Evolutionary conservation across 495 filamentous ascomycete species (phyloP).

Genomic region (Penicillium angulare): DNA sequence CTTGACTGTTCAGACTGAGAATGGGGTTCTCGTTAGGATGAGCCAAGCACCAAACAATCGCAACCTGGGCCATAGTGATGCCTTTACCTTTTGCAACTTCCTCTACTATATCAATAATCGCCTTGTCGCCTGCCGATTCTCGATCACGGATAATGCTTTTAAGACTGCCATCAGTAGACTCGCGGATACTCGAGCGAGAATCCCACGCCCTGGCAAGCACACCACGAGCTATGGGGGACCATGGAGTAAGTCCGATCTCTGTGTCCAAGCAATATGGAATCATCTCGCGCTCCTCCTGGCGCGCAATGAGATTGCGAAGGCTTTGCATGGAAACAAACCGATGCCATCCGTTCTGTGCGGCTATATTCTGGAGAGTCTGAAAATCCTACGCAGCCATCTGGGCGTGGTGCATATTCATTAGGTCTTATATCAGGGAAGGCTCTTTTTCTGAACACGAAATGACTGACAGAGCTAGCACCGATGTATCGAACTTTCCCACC

Average conservation of each 20-base stretch:
- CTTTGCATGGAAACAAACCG: slow-evolving; percentile 53
- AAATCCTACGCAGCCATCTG: slow-evolving; percentile 49
- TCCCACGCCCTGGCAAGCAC: slow-evolving; percentile 3
- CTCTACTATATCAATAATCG: slow-evolving; percentile 56
- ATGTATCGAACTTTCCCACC: slow-evolving; percentile 57
- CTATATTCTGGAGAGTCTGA: slow-evolving; percentile 45
- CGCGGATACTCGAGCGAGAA: slow-evolving; percentile 2
- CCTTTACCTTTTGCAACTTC: slow-evolving; percentile 57
- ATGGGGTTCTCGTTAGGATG: slow-evolving; percentile 50
- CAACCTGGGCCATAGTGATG: slow-evolving; percentile 54
- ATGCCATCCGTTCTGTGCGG: slow-evolving; percentile 44
- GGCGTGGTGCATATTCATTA: slow-evolving; percentile 3
- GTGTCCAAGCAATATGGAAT: slow-evolving; percentile 59
- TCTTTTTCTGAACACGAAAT: too few species aligned
- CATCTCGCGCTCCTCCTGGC: slow-evolving; percentile 56
- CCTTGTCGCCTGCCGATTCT: slow-evolving; percentile 19
- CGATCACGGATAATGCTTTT: slow-evolving; percentile 19
- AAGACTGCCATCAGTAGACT: slow-evolving; percentile 27
- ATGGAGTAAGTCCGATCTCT: slow-evolving; percentile 43
- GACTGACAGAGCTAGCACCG: slow-evolving; percentile 28
- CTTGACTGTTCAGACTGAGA: slow-evolving; percentile 53
- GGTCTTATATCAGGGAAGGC: neutral
- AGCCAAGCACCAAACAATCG: slow-evolving; percentile 56
- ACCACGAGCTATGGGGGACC: slow-evolving; percentile 12
- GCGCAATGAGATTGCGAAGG: slow-evolving; percentile 48